phyloP scores from a whole-genome alignment of 192 early-diverging fungal genomes.

The Linnemannia zychae region DNA sequence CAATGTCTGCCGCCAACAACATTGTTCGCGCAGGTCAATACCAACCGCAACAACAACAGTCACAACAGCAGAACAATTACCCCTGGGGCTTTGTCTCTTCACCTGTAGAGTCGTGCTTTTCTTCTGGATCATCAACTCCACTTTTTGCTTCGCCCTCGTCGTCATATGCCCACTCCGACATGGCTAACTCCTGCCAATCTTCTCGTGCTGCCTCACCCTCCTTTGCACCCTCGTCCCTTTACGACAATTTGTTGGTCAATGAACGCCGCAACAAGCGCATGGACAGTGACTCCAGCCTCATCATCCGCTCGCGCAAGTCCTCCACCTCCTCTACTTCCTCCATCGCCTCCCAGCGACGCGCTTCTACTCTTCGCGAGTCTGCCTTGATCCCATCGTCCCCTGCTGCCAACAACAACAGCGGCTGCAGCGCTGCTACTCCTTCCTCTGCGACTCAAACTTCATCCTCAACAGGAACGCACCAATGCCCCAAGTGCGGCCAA shows the following conservation, averaged over 20 bases:
- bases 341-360: constrained; percentile 24
- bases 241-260: constrained; percentile 22
- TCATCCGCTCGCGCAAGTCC: constrained; percentile 42
- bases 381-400: not conserved
- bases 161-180: constrained; percentile 37
- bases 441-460: not conserved
- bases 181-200: constrained; percentile 34
- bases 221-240: not conserved
- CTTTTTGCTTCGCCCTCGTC: constrained; percentile 45
- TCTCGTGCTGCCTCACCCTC: constrained; percentile 43
- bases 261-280: constrained; percentile 23
- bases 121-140: constrained; percentile 35
- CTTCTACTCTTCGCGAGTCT: constrained; percentile 19
- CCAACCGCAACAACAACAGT: not conserved
- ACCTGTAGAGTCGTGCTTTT: constrained; percentile 46
- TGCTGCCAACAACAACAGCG: not conserved
- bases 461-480: constrained; percentile 22
- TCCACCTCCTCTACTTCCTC: constrained; percentile 49
- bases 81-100: constrained; percentile 45
- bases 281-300: constrained; percentile 19
- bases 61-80: constrained; percentile 15
- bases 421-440: not conserved
- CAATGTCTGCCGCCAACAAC: constrained; percentile 35
- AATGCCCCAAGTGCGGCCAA: constrained; percentile 44
- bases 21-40: constrained; percentile 24